phyloP scores from a whole-genome alignment of 352 stramenopile species.

The Phytophthora rubi region DNA sequence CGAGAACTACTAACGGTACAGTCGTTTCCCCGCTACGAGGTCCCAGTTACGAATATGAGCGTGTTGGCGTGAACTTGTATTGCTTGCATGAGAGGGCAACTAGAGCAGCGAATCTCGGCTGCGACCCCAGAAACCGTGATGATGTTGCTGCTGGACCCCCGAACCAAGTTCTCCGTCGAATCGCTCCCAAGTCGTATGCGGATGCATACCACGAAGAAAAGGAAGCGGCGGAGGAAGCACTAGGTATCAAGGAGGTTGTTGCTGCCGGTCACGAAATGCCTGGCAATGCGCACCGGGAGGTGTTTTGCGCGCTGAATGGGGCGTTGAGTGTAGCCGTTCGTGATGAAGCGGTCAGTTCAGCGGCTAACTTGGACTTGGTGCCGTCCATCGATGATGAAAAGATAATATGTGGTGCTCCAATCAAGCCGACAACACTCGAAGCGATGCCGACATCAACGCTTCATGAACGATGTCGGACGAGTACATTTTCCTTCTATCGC shows the following conservation, averaged over 20 bases:
- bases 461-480: too few species aligned
- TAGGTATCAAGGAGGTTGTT: not conserved
- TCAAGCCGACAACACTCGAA: too few species aligned
- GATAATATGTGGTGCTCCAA: constrained; percentile 3
- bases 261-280: not conserved
- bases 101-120: not conserved
- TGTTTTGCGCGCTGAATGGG: not conserved
- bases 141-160: constrained; percentile 6
- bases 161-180: constrained; percentile 5
- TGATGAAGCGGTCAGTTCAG: not conserved
- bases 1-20: not conserved
- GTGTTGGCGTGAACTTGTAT: not conserved
- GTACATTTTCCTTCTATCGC: too few species aligned
- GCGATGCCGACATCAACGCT: too few species aligned
- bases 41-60: not conserved
- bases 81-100: not conserved
- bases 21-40: not conserved
- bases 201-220: not conserved
- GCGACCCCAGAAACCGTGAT: not conserved
- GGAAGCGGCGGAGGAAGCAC: not conserved
- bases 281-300: constrained; percentile 3
- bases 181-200: not conserved
- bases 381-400: not conserved
- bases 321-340: not conserved
- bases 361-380: not conserved